Conservation (phyloP, 1,139 yeast species). For the Nakaseomyces bracarensis region DNA sequence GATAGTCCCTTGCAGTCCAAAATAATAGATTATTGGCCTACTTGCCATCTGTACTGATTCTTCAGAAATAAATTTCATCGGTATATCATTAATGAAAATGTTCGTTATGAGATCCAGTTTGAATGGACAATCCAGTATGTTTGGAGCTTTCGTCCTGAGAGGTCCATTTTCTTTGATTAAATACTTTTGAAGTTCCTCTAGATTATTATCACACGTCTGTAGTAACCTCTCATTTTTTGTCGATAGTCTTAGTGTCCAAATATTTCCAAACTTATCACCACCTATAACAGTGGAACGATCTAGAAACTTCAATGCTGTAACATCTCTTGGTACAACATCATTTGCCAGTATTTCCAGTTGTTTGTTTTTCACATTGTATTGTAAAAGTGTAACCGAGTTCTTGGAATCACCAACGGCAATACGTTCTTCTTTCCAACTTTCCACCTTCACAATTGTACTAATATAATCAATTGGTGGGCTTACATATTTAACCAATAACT, state of each 20-base stretch:
- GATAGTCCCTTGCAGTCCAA: slow-evolving; percentile 75
- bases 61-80: slow-evolving; percentile 44
- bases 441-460: slow-evolving; percentile 43
- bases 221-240: slow-evolving; percentile 24
- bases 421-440: slow-evolving; percentile 46
- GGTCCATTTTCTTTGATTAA: slow-evolving; percentile 6
- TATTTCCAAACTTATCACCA: slow-evolving; percentile 86
- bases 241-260: slow-evolving; percentile 59
- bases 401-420: slow-evolving; percentile 62
- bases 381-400: slow-evolving; percentile 53
- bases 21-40: slow-evolving; percentile 55
- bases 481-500: slow-evolving; percentile 43
- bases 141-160: slow-evolving; percentile 15
- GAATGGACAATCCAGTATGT: slow-evolving; percentile 33
- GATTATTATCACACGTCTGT: background rate
- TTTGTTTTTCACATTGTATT: slow-evolving; percentile 45
- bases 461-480: slow-evolving; percentile 3
- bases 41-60: slow-evolving; percentile 35
- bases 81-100: slow-evolving; percentile 61
- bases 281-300: slow-evolving; percentile 73
- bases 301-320: slow-evolving; percentile 49
- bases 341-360: slow-evolving; percentile 57
- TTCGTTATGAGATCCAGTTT: slow-evolving; percentile 52
- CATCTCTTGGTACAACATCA: slow-evolving; percentile 60
- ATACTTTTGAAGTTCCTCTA: slow-evolving; percentile 4